Evolutionary conservation across 495 filamentous ascomycete species (phyloP).

Genomic region (Aspergillus wentii): DNA sequence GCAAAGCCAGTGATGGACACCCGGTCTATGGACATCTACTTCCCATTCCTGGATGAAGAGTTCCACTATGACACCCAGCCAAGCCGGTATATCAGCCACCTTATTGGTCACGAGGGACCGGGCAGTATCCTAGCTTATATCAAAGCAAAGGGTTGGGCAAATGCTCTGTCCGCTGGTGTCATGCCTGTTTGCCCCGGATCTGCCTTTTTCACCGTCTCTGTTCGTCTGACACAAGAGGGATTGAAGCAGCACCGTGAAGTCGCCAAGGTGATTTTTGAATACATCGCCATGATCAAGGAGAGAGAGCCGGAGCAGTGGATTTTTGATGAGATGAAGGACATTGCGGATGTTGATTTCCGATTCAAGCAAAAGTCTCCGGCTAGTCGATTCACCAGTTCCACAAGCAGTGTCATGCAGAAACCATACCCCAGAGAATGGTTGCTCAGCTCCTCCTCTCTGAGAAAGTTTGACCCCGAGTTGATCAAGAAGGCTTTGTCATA

Average conservation of each 20-base stretch:
- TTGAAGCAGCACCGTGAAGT: slow-evolving; percentile 82
- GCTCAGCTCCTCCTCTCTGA: slow-evolving; percentile 69
- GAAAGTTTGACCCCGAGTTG: slow-evolving; percentile 68
- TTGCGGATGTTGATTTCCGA: slow-evolving; percentile 88
- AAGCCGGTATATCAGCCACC: slow-evolving; percentile 82
- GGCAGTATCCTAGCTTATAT: slow-evolving; percentile 94
- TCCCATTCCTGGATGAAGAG: slow-evolving; percentile 89
- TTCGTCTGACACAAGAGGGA: slow-evolving; percentile 83
- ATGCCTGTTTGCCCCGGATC: slow-evolving; percentile 76
- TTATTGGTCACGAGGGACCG: slow-evolving; percentile 95
- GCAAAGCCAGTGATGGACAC: slow-evolving; percentile 97
- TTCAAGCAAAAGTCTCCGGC: slow-evolving; percentile 92
- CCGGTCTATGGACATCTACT: slow-evolving; percentile 76
- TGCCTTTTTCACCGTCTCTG: slow-evolving; percentile 73
- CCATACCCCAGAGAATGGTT: slow-evolving; percentile 80
- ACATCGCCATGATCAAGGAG: slow-evolving; percentile 82
- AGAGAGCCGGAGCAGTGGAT: slow-evolving; percentile 86
- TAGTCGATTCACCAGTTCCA: slow-evolving; percentile 77
- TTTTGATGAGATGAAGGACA: slow-evolving; percentile 80
- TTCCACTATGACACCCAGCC: slow-evolving; percentile 76
- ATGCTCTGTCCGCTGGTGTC: slow-evolving; percentile 75
- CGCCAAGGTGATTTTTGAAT: slow-evolving; percentile 86
- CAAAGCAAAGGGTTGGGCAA: slow-evolving; percentile 94
- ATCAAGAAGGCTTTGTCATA: slow-evolving; percentile 74
- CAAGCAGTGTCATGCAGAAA: slow-evolving; percentile 84